Base-by-base conservation (phyloP, 768 basidiomycete genomes). In the Serpula lacrymans region DNA sequence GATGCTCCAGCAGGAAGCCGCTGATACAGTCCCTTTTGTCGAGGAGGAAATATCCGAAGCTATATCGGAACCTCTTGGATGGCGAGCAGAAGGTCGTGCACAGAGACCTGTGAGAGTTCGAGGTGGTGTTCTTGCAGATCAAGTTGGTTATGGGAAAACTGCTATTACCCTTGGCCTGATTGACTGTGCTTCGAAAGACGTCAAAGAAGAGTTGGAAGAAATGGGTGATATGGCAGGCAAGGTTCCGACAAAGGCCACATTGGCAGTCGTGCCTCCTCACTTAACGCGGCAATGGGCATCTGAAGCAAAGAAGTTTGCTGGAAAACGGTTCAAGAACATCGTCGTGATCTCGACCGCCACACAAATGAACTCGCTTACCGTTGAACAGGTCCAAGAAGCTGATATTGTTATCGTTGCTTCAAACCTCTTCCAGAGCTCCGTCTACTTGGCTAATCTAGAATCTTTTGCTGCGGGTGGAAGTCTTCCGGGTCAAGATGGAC, bases 121-220 rank as follows among this genome's bases (percentile, higher is more conserved):
- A 40, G 93, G 94, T 13, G 93, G 94, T 9, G 93, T 96, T 34
- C 78, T 96, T 32, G 93, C 93, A 10, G 94, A 97, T 53, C 86
- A 94, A 66, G 94, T 97, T 45, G 94, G 94, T 37, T 97, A 97
- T 55, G 94, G 94, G 13, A 97, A 97, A 67, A 97, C 94, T 0
- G 93, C 92, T 16, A 94, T 96, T 49, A 92, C 90, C 2, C 74
- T 97, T 21, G 93, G 85, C 14, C 73, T 97, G 44, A 84, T 96
- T 47, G 87, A 91, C 53, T 82, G 83, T 54, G 71, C 81, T 16
- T 63, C 68, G 14, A 72, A 77, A 49, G 62, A 63, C 13, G 77
- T 84, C 35, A 62, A 68, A 40, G 67, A 74, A 45, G 84, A 87
- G 47, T 79, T 84, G 47, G 59, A 70, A 21, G 68, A 73, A 37